These are phyloP conservation scores for Xerocomus subilludens DNA, from an alignment of 1,284 basidiomycete genomes.

Conservation along the genomic window DNA sequence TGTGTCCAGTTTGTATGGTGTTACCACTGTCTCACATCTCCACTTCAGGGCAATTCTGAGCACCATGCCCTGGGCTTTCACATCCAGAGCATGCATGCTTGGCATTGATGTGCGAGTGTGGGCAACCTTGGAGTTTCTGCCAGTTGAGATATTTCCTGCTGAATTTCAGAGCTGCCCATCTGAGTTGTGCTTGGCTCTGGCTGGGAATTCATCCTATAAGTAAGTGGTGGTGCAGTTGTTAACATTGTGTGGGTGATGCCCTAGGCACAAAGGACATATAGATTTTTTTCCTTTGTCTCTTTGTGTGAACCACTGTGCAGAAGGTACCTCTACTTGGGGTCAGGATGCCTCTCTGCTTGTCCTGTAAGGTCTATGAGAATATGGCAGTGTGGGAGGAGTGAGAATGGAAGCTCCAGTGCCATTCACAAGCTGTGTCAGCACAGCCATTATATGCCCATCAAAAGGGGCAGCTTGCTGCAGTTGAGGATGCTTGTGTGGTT, in stretches of 20 bases:
- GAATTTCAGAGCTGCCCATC: too few species aligned
- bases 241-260: neutral
- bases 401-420: neutral
- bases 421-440: neutral
- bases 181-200: too few species aligned
- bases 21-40: neutral
- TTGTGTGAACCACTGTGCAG: neutral
- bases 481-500: neutral
- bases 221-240: neutral
- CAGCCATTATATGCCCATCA: neutral
- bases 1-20: neutral
- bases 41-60: neutral
- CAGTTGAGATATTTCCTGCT: neutral
- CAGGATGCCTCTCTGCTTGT: neutral
- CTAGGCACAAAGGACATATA: neutral
- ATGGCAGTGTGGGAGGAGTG: neutral
- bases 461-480: neutral
- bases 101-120: neutral
- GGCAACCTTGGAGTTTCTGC: neutral
- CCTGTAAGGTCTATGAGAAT: neutral
- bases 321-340: neutral
- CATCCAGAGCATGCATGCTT: neutral
- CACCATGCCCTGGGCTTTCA: neutral
- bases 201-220: neutral
- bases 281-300: neutral